Conservation (phyloP, 2,329 filamentous ascomycete genomes). For the Parascedosporium putredinis region DNA sequence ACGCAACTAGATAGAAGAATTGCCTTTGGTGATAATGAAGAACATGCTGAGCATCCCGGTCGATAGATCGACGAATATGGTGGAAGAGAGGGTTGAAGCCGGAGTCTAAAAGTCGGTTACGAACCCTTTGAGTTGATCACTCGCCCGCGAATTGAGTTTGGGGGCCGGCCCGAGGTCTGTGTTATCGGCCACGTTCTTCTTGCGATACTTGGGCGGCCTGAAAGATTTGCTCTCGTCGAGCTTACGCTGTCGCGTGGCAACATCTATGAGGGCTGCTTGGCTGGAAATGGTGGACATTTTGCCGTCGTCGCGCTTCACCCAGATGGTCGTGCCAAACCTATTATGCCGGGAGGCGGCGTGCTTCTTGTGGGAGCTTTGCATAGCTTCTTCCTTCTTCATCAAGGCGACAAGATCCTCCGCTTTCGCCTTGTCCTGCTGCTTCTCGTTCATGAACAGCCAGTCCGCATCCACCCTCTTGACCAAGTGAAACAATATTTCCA, state of each 20-base stretch:
- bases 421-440: constrained; percentile 57
- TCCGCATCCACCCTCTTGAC: constrained; percentile 80
- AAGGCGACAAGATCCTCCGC: constrained; percentile 63
- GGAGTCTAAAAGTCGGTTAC: constrained; percentile 91
- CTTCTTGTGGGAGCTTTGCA: constrained; percentile 66
- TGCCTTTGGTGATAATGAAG: constrained; percentile 68
- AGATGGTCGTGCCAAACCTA: constrained; percentile 93
- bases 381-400: constrained; percentile 73
- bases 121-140: constrained; percentile 67
- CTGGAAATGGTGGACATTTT: constrained; percentile 82
- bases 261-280: constrained; percentile 70
- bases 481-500: constrained; percentile 88
- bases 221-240: constrained; percentile 89
- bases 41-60: constrained; percentile 77
- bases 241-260: constrained; percentile 65
- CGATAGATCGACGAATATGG: constrained; percentile 78
- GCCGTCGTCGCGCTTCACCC: constrained; percentile 79
- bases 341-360: constrained; percentile 81
- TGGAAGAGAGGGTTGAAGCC: constrained; percentile 88
- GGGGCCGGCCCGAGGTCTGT: constrained; percentile 69
- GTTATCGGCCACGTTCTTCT: constrained; percentile 51
- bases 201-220: constrained; percentile 62
- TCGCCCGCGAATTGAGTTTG: constrained; percentile 61
- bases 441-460: constrained; percentile 76
- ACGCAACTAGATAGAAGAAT: constrained; percentile 85